Evolutionary conservation across 2,329 filamentous ascomycete genomes (phyloP), one percentile per base, ranked within the genome.

Genomic region (Fusarium miscanthi): DNA sequence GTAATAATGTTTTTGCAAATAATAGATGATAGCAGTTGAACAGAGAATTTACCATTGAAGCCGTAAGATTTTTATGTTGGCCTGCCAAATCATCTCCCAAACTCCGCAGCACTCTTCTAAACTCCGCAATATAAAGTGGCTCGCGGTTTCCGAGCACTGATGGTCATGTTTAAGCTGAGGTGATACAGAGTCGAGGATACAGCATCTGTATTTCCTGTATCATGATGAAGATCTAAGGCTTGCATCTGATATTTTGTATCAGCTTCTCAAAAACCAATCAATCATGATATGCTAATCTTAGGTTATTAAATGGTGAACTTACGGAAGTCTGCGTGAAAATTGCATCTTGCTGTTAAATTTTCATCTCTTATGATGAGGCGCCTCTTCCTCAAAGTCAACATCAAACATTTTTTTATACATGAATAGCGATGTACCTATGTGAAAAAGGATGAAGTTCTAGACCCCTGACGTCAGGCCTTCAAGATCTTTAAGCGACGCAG

Each of bases 111-210:
- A 17, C 21, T 38, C 25, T 48, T n/a, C 21, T 46, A 40, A 73
- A 73, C 70, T 73, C 70, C 70, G 70, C 43, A 70, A 65, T 23
- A 37, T 40, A 64, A 37, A 45, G 27, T 63, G 57, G 40, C 46
- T 49, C 16, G 49, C 31, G 19, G 23, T 41, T 49, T 42, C 38
- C 41, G 33, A 33, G 57, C 30, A 40, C 25, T 46, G n/a, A 27
- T 46, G 46, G 13, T 25, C 17, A 8, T 59, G 38, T 49, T 43
- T 31, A 40, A 48, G 59, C 27, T 46, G 41, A 59, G 41, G 41
- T 58, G 51, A 49, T 48, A 48, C 37, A 57, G n/a, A n/a, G 19
- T 46, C 21, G 23, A 37, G 19, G 8, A 58, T 30, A 8, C 41
- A 21, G 17, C 17, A 54, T 33, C 12, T 51, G 7, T 8, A 35